A percentile compares a stretch with the other conserved stretches of the same genome.
These are phyloP conservation scores for Penstemon davidsonii DNA, from an alignment of 257 asterid genomes.

Conservation along the genomic window DNA sequence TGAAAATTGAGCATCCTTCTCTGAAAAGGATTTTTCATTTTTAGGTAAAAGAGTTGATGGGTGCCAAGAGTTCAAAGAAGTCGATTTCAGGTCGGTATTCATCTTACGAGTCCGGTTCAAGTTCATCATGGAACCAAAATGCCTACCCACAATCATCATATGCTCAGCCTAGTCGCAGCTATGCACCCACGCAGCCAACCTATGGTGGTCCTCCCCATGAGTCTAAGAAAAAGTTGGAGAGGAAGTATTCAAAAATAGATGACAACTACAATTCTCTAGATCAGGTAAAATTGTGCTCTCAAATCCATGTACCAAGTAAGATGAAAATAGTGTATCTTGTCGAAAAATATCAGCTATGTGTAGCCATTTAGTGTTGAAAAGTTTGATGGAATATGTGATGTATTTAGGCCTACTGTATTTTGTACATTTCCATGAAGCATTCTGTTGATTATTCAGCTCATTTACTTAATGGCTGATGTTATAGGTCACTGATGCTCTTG, in stretches of 20 bases:
- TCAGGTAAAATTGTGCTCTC: slow-evolving; percentile 50
- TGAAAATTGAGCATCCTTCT: neutral
- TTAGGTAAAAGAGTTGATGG: slow-evolving; percentile 55
- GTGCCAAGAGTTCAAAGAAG: slow-evolving; percentile 74
- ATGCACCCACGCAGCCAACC: slow-evolving; percentile 50
- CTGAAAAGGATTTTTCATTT: neutral
- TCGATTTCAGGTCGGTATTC: slow-evolving; percentile 68
- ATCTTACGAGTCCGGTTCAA: slow-evolving; percentile 62
- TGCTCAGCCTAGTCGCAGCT: slow-evolving; percentile 59
- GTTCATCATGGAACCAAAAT: slow-evolving; percentile 39
- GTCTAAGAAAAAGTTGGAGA: slow-evolving; percentile 59
- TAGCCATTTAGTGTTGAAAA: no score
- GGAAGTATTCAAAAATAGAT: slow-evolving; percentile 83
- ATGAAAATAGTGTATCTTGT: no score
- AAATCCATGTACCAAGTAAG: no score
- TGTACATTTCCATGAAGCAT: neutral
- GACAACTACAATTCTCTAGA: slow-evolving; percentile 75
- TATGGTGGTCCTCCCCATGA: slow-evolving; percentile 59
- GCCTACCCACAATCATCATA: slow-evolving; percentile 51
- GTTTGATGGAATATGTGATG: no score
- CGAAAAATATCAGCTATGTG: no score
- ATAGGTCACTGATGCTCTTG: slow-evolving; percentile 89
- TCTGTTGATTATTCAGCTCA: slow-evolving; percentile 17
- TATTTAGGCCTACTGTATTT: neutral
- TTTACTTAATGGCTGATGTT: slow-evolving; percentile 7